A percentile compares a stretch with the other conserved stretches of the same genome.
These are phyloP conservation scores for Eucalyptus rudis DNA, from an alignment of 345 rosid genomes.

Conservation along the genomic window DNA sequence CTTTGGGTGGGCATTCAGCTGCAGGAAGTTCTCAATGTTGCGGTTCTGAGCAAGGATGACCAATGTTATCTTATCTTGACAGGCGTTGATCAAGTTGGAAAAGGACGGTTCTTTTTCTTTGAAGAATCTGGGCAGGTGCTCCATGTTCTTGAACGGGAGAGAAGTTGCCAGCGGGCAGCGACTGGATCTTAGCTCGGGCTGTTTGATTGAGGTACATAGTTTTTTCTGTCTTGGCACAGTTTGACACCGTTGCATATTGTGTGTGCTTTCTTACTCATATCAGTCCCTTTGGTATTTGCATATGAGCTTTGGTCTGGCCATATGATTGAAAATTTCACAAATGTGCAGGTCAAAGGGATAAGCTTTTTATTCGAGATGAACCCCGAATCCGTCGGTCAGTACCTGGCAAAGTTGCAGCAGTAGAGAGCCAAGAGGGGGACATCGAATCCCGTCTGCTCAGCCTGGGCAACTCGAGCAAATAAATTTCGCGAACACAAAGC, in stretches of 20 bases:
- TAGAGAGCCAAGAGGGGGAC: neutral
- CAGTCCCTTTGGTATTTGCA: neutral
- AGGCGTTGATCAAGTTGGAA: constrained; percentile 65
- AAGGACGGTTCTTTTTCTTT: constrained; percentile 51
- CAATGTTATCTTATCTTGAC: neutral
- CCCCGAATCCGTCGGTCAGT: constrained; percentile 26
- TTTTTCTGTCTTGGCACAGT: neutral
- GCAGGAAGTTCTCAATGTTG: neutral
- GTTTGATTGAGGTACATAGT: constrained; percentile 57
- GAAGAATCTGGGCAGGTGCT: constrained; percentile 59
- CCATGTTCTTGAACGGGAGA: constrained; percentile 48
- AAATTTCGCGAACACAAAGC: neutral
- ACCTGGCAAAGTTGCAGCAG: neutral
- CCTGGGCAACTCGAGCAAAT: neutral
- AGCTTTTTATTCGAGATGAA: constrained; percentile 45
- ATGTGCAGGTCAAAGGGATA: constrained; percentile 49
- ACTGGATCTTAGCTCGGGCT: constrained; percentile 28
- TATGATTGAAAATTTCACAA: neutral
- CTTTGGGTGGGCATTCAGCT: neutral
- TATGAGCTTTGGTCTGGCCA: neutral
- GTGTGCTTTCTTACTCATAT: neutral
- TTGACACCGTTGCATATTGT: neutral
- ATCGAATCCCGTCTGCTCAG: neutral
- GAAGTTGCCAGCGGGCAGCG: constrained; percentile 45
- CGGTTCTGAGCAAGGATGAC: neutral